These are phyloP conservation scores for Metschnikowia proteae DNA, from an alignment of 805 yeast species.

Conservation along the genomic window DNA sequence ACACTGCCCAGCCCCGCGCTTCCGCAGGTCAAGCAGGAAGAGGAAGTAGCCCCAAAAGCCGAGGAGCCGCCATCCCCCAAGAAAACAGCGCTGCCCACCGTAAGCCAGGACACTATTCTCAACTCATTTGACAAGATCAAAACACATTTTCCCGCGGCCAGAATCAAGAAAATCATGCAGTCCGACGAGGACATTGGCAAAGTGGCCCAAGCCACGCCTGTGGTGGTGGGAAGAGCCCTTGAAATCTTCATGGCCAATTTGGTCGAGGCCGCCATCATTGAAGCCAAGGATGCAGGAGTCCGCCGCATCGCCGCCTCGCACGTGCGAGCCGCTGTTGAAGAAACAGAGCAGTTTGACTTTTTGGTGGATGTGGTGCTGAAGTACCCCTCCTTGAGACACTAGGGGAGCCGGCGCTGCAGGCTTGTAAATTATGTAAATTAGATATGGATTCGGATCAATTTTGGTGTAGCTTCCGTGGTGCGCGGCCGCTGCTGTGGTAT, in stretches of 20 bases:
- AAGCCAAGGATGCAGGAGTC: constrained; percentile 70
- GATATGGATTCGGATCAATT: constrained; percentile 4
- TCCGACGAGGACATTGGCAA: constrained; percentile 98
- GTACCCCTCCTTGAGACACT: constrained; percentile 45
- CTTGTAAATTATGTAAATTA: constrained; percentile 19
- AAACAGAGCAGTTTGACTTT: constrained; percentile 90
- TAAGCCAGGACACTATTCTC: constrained; percentile 32
- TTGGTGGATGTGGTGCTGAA: constrained; percentile 70
- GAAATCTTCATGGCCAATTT: constrained; percentile 88
- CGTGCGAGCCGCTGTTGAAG: constrained; percentile 75
- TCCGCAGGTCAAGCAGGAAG: not conserved
- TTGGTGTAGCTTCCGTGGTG: not conserved
- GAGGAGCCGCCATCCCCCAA: not conserved
- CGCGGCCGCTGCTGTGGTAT: not conserved
- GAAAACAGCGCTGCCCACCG: constrained; percentile 6
- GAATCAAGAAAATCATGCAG: constrained; percentile 95
- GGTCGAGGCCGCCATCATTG: constrained; percentile 76
- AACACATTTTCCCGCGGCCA: constrained; percentile 87
- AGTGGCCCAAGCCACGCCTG: constrained; percentile 98
- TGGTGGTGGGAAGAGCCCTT: constrained; percentile 93
- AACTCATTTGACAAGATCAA: constrained; percentile 50
- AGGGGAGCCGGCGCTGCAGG: not conserved
- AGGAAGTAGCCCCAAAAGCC: not conserved
- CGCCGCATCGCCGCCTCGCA: constrained; percentile 81
- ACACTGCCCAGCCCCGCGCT: constrained; percentile 4